Evolutionary conservation across 352 stramenopile genomes (phyloP), one percentile per base, ranked within the genome.

Genomic region (Plasmopara halstedii): DNA sequence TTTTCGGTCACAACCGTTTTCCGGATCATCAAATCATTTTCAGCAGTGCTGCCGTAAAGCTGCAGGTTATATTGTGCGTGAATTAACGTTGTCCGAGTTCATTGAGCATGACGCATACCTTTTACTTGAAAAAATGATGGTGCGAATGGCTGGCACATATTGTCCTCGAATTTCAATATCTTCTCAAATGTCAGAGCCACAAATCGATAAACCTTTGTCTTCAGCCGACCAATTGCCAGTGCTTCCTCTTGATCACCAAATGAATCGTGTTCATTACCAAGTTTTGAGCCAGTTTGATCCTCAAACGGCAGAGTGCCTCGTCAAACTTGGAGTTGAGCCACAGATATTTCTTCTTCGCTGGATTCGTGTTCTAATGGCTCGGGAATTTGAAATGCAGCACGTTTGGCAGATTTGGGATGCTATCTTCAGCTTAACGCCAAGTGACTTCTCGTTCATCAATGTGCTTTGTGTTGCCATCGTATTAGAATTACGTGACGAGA

Each of bases 401-500:
- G 78, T 86, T 51, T 89, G 78, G 78, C 70, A 75, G 15, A 57
- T 89, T 41, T 89, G 78, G 78, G 74, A 89, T 46, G 63, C 78
- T 21, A 85, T 89, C 48, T 86, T 89, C 47, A 72, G 63, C 15
- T 57, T 89, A 22, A 87, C 78, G 4, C 67, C 74, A 5, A 63
- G 53, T 43, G 73, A 89, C 32, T 86, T 87, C 42, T 73, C 69
- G 23, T 87, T 89, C 29, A 85, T 86, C 48, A 85, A 89, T 31
- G 19, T 85, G 44, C 62, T 89, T 2, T 89, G 74, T 37, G 78
- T 85, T n/a, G 78, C 78, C 7, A 69, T 76, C 4, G 66, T 89
- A 2, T 70, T 67, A 4, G 74, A 85, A 22, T 84, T 73, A 27
- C 70, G 78, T 0, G 69, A 78, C 6, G 68, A 87, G 13, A 81